Evolutionary conservation across 1,139 yeast genomes (phyloP).

Genomic region (Pichia sp.): DNA sequence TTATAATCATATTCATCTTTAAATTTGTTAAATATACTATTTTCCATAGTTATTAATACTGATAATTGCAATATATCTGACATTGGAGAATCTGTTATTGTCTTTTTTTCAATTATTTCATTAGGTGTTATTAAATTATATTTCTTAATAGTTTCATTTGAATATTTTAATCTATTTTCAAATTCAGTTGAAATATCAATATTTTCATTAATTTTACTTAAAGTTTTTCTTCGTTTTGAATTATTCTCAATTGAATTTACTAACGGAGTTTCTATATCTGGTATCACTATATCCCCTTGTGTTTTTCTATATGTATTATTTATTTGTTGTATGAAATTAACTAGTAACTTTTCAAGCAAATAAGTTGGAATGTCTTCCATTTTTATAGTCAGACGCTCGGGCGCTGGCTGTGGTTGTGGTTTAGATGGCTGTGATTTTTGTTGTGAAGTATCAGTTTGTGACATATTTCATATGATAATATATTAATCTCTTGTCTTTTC

Average conservation of each 20-base stretch:
- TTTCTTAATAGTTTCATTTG: neutral
- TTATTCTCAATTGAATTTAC: neutral
- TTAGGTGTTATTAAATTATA: neutral
- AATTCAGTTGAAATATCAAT: conserved; percentile 28
- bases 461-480: too few relatives aligned
- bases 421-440: too few relatives aligned
- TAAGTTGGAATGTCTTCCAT: conserved; percentile 5
- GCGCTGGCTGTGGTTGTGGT: too few relatives aligned
- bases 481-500: too few relatives aligned
- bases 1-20: neutral
- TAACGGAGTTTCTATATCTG: neutral
- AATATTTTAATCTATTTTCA: neutral
- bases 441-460: too few relatives aligned
- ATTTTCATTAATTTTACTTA: conserved; percentile 18
- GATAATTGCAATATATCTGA: conserved; percentile 1
- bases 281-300: conserved; percentile 8
- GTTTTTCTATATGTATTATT: conserved; percentile 6
- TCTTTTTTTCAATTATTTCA: neutral
- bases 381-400: too few relatives aligned
- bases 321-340: conserved; percentile 6
- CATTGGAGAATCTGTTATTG: conserved; percentile 10
- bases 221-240: conserved; percentile 19
- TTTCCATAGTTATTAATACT: conserved; percentile 4
- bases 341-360: conserved; percentile 6
- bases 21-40: conserved; percentile 7